phyloP scores from a whole-genome alignment of 2,329 filamentous ascomycete species.

The Pseudovirgaria hyperparasitica region DNA sequence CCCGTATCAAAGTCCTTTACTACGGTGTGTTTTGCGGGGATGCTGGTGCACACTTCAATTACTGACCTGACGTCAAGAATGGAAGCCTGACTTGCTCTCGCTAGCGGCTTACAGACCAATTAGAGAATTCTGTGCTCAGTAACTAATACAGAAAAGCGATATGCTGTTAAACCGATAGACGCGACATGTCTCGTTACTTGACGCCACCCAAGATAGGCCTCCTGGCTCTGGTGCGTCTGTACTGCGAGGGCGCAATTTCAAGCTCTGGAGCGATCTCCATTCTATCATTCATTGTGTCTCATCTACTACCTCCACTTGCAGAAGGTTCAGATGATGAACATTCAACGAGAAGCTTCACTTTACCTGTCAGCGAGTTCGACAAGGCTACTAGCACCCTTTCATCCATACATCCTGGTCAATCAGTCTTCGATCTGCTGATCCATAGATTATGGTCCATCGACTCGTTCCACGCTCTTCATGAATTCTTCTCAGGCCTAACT shows the following conservation, averaged over 20 bases:
- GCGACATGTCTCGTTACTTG: constrained; percentile 62
- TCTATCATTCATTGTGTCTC: constrained; percentile 65
- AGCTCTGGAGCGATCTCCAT: constrained; percentile 59
- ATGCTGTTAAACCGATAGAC: constrained; percentile 9
- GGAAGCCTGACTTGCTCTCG: too few relatives aligned
- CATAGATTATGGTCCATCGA: constrained; percentile 72
- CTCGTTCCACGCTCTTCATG: constrained; percentile 67
- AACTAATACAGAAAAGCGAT: constrained; percentile 4
- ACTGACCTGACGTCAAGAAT: too few relatives aligned
- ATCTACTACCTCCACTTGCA: constrained; percentile 38
- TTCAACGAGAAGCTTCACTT: constrained; percentile 19
- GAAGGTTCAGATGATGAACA: constrained; percentile 12
- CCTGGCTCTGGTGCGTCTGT: constrained; percentile 68
- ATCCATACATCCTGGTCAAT: too few relatives aligned
- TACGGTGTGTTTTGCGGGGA: too few relatives aligned
- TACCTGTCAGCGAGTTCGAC: constrained; percentile 31
- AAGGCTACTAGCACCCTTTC: constrained; percentile 28
- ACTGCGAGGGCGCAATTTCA: constrained; percentile 58
- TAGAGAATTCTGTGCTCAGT: too few relatives aligned
- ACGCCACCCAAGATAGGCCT: constrained; percentile 83
- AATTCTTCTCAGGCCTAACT: constrained; percentile 54
- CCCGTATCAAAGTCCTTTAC: too few relatives aligned
- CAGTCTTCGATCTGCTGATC: constrained; percentile 77
- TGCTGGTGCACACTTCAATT: too few relatives aligned
- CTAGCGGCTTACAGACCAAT: too few relatives aligned